Base-by-base conservation (phyloP, 208 protist genomes). In the Novymonas esmeraldas region DNA sequence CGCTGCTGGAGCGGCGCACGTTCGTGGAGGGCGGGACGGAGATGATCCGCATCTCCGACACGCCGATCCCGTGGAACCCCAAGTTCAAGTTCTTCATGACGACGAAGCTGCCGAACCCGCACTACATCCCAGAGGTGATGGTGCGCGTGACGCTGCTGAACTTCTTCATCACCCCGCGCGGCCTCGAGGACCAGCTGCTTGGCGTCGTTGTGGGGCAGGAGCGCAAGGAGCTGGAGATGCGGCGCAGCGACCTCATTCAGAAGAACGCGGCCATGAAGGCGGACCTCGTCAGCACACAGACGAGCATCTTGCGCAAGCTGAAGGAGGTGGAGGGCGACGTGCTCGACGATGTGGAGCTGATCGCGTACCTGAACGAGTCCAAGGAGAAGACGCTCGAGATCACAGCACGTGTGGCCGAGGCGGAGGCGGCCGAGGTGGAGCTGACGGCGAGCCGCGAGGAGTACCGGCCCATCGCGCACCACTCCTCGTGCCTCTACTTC, bases 21-120 rank as follows among this genome's bases (percentile, higher is more conserved):
- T 99, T 99, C 76, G 88, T 95, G 66, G 83, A 98, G 59, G 94
- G 88, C 29, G 98, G 98, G 11, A 77, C 79, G 34, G 79, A 96
- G 61, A 94, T 98, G 84, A 99, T 99, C 55, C 98, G 98, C 54
- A 86, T 99, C 20, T 98, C 98, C 26, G 98, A 99, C 54, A 96
- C 83, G 22, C 68, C 93, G 6, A 97, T 99, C 48, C 98, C 97
- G 39, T 99, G 95, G 88, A 97, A 98, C 78, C 57, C 82, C 34
- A 93, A 98, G 64, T 99, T 99, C 89, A 95, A 92, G 76, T 98
- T 99, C 64, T 99, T 98, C 81, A 98, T 99, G 85, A 99, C 97
- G n/a, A 99, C 98, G 7, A 98, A 99, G 80, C 81, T 98, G 33
- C 87, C 95, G 10, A 99, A 99, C 77, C 98, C 98, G 45, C 93